Conservation (phyloP, 2,329 filamentous ascomycete genomes). For the Chalaropsis thielavioides region DNA sequence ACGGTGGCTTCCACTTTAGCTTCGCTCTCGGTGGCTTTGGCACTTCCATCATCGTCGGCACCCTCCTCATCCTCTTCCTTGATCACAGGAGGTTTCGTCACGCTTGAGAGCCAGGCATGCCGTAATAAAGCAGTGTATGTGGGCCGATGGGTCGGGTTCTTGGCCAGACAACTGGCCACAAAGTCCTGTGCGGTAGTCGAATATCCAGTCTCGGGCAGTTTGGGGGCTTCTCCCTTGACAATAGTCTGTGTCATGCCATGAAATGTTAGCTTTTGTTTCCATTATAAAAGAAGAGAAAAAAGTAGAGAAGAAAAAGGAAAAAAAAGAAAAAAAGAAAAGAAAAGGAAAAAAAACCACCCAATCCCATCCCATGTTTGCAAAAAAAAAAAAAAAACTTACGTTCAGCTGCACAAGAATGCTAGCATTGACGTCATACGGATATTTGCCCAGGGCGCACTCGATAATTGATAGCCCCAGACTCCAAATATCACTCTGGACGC, state of each 20-base stretch:
- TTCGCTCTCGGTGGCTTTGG: not conserved
- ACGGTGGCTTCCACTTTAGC: not conserved
- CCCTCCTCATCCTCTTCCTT: conserved; percentile 53
- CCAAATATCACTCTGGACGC: conserved; percentile 97
- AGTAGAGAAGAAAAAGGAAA: too few species aligned
- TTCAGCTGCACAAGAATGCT: conserved; percentile 97
- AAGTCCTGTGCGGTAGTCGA: conserved; percentile 73
- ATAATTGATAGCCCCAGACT: conserved; percentile 87
- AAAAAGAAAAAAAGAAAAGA: too few species aligned
- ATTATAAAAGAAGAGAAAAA: too few species aligned
- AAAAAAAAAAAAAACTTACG: conserved; percentile 43
- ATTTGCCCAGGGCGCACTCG: conserved; percentile 85
- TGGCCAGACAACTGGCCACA: conserved; percentile 79
- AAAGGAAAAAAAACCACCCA: too few species aligned
- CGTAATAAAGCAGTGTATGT: conserved; percentile 80
- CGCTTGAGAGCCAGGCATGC: conserved; percentile 70
- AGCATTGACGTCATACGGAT: conserved; percentile 95
- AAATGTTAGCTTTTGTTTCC: conserved; percentile 12
- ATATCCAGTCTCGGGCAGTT: conserved; percentile 64
- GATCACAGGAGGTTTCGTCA: conserved; percentile 65
- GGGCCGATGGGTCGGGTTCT: conserved; percentile 82
- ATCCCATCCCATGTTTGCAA: not conserved
- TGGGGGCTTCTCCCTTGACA: conserved; percentile 89
- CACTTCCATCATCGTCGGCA: conserved; percentile 23
- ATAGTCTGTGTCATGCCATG: conserved; percentile 54